A percentile compares a stretch with the other conserved stretches of the same genome.
Evolutionary conservation across 352 stramenopile species (phyloP).

Genomic region (Blastocystis sp.): DNA sequence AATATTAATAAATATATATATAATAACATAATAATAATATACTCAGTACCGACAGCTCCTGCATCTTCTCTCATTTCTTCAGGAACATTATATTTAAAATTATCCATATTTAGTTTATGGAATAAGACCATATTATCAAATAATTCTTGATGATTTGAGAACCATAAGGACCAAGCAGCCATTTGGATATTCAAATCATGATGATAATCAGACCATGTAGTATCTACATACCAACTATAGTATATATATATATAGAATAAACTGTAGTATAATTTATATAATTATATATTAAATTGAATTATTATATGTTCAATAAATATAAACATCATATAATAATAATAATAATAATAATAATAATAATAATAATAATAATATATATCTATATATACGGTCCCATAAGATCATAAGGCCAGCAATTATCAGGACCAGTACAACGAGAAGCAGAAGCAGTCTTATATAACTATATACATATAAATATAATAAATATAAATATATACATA

Average conservation of each 20-base stretch:
- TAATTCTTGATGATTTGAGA: constrained; percentile 14
- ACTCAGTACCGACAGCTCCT: too few relatives aligned
- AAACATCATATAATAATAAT: too few relatives aligned
- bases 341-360: too few relatives aligned
- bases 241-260: too few relatives aligned
- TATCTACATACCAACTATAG: constrained; percentile 12
- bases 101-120: constrained; percentile 2
- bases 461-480: background rate
- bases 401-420: constrained; percentile 30
- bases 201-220: constrained; percentile 18
- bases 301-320: too few relatives aligned
- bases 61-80: background rate
- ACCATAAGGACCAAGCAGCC: constrained; percentile 15
- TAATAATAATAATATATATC: background rate
- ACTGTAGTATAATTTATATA: too few relatives aligned
- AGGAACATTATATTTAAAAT: constrained; percentile 3
- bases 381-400: constrained; percentile 10
- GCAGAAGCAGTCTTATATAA: constrained; percentile 21
- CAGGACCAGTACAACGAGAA: constrained; percentile 3
- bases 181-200: constrained; percentile 28
- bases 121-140: constrained; percentile 3
- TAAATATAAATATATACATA: too few relatives aligned
- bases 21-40: too few relatives aligned
- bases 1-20: too few relatives aligned
- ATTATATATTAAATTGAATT: too few relatives aligned